phyloP scores from a whole-genome alignment of 768 basidiomycete species.

The Boletus rubropictus region DNA sequence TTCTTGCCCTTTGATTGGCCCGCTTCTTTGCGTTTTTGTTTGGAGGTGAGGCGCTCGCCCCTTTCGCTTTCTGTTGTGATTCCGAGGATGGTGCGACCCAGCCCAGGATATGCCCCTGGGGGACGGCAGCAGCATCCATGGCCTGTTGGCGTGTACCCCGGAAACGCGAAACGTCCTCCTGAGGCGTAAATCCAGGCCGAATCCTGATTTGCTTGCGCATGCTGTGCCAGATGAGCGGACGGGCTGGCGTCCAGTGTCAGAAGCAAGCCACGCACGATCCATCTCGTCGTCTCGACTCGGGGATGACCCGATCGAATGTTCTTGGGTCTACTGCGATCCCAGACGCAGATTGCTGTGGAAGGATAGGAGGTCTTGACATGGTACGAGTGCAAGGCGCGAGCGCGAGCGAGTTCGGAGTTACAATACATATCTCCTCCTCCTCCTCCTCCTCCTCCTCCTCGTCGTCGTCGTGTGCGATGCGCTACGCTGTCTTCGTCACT shows the following conservation, averaged over 20 bases:
- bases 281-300: slow-evolving; percentile 74
- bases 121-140: slow-evolving; percentile 56
- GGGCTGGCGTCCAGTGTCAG: slow-evolving; percentile 5
- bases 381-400: slow-evolving; percentile 4
- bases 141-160: slow-evolving; percentile 71
- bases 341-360: slow-evolving; percentile 62
- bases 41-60: slow-evolving; percentile 35
- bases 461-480: slow-evolving; percentile 42
- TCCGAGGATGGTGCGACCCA: slow-evolving; percentile 62
- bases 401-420: slow-evolving; percentile 26
- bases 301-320: slow-evolving; percentile 84
- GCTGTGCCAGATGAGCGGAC: slow-evolving; percentile 35
- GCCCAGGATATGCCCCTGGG: slow-evolving; percentile 79
- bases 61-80: slow-evolving; percentile 26
- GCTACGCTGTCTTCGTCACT: slow-evolving; percentile 82
- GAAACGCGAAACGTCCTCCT: slow-evolving; percentile 89
- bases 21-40: slow-evolving; percentile 82
- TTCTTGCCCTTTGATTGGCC: slow-evolving; percentile 73
- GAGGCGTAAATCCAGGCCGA: slow-evolving; percentile 88
- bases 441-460: slow-evolving; percentile 8
- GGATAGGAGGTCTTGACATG: slow-evolving; percentile 75
- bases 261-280: slow-evolving; percentile 56
- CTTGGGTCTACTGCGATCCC: slow-evolving; percentile 84
- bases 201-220: slow-evolving; percentile 85
- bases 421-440: slow-evolving; percentile 15